Evolutionary conservation across 345 rosid genomes (phyloP), one percentile per base, ranked within the genome.

Genomic region (Acer saccharum): DNA sequence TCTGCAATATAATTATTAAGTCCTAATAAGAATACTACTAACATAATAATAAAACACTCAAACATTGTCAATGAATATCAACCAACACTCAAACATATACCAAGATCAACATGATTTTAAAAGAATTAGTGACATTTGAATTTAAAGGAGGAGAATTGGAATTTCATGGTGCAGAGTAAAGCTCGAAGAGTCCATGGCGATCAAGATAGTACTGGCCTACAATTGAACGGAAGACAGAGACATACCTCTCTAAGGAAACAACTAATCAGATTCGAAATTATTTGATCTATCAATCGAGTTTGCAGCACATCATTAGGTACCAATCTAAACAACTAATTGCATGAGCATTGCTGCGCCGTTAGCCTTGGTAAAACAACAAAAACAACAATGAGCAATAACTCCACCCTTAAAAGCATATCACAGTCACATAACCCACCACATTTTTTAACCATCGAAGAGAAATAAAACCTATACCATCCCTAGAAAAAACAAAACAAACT

Each of bases 1-100:
- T 94, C 98, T 94, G 92, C 83, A 65, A 27, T 50, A 72, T 20
- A 18, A 58, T 65, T 32, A 54, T 17, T 16, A 60, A 69, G 32
- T 65, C 27, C 23, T 68, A 1, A 72, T 58, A 25, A 79, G 57
- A 71, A 74, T 64, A 73, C 27, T 25, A 35, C 48, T 32, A 57
- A 27, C 48, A 18, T 46, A 10, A 67, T 46, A 35, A 32, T 39
- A 68, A 76, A 54, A 65, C 7, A 68, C 62, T 29, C 21, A 55
- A 80, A 43, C 29, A 69, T 46, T 58, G 21, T 9, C 48, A 62
- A 13, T 5, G 1, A 18, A 48, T 63, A 62, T 10, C 43, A 50
- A 44, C 39, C 32, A 6, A 57, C 35, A 54, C 71, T 54, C 44
- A 63, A 74, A 43, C 3, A 74, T 44, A 35, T 4, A 43, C 10